Conservation (phyloP, 140 eudicot species). For the Stevia rebaudiana region DNA sequence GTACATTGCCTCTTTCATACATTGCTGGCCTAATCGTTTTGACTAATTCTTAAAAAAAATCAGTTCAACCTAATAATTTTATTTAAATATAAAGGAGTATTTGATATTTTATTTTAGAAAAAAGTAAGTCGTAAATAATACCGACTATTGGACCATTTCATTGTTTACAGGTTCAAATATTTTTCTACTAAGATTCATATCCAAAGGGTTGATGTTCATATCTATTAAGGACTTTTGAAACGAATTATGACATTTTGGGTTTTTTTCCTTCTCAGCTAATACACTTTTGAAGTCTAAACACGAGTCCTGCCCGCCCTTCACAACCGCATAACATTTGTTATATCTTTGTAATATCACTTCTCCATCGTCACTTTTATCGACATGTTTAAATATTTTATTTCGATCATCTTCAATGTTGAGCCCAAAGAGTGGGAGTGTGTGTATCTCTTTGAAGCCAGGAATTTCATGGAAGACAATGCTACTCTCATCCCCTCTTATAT, state of each 20-base stretch:
- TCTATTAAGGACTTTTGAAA: background rate
- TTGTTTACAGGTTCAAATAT: background rate
- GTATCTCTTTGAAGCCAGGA: too few species aligned
- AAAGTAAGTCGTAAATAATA: background rate
- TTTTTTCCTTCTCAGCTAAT: too few species aligned
- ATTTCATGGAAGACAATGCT: too few species aligned
- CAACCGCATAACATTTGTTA: background rate
- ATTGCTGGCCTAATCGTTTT: background rate
- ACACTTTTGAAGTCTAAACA: too few species aligned
- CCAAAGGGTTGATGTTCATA: background rate
- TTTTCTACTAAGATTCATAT: background rate
- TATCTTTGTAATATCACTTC: background rate
- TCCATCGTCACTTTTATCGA: background rate
- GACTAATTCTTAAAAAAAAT: background rate
- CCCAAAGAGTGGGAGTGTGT: too few species aligned
- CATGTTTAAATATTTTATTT: background rate
- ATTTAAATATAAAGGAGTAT: background rate
- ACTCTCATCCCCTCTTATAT: too few species aligned
- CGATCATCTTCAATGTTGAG: too few species aligned
- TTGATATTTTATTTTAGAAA: background rate
- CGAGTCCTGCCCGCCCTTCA: background rate
- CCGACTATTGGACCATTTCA: background rate
- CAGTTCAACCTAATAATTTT: background rate
- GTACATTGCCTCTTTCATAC: background rate
- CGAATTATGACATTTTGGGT: background rate